Base-by-base conservation (phyloP, 768 basidiomycete genomes). In the Boletus insuetus region DNA sequence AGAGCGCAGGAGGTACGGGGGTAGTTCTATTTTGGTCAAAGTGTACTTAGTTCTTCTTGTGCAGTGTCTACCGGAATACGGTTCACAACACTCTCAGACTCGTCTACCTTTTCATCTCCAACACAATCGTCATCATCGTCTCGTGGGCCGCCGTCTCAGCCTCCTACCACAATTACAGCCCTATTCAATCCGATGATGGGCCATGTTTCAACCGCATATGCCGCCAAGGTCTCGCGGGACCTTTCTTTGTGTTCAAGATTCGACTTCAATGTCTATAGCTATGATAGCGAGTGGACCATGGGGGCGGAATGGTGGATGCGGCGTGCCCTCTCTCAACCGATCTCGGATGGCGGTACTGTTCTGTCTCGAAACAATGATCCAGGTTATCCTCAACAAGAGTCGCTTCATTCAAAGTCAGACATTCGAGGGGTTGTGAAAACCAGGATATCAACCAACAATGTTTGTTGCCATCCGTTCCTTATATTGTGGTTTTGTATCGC, bases 231-330 rank as follows among this genome's bases (percentile, higher is more conserved):
- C 10, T 90, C 91, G 6, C 82, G 82, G 13, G 91, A 96, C 68
- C 82, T 98, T 40, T 85, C 92, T 0, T 69, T 98, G 19, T 91
- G 91, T 47, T 89, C 92, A 1, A 84, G 92, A 20, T 98, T 95
- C 67, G 94, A 98, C 68, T 94, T 98, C 74, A 98, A 98, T 65
- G 83, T 95, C 26, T 97, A 98, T 69, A 94, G 91, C 72, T 98
- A 94, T 70, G 93, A 96, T 62, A 94, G 92, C 70, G 95, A 98
- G 69, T 89, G 94, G 88, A 88, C 91, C 11, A 82, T 98, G 75
- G 96, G 96, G 3, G 88, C 90, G 1, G 95, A 98, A 69, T 97
- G 93, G 92, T 97, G 93, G 94, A 81, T 94, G 67, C 82, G 93
- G 20, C 81, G 85, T 22, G 74, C 78, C 6, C 73, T 71, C 19